Conservation (phyloP, 2,329 filamentous ascomycete species). For the Trichoderma endophyticum region DNA sequence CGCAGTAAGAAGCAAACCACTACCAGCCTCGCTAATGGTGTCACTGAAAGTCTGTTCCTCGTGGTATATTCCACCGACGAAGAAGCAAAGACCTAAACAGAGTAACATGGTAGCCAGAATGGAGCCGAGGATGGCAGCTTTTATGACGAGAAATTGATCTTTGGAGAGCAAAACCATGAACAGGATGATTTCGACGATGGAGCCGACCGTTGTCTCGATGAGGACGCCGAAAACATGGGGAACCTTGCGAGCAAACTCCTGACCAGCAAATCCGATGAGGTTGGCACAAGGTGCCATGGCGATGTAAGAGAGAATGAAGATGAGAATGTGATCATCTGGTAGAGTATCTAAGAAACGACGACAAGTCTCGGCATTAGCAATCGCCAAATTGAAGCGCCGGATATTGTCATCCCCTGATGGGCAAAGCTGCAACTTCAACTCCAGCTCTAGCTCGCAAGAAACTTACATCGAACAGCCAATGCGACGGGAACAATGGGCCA, state of each 20-base stretch:
- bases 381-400: not conserved
- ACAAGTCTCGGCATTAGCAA: slow-evolving; percentile 23
- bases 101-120: slow-evolving; percentile 79
- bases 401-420: not conserved
- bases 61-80: slow-evolving; percentile 67
- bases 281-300: slow-evolving; percentile 50
- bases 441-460: slow-evolving; percentile 28
- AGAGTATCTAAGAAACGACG: slow-evolving; percentile 23
- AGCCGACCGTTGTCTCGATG: slow-evolving; percentile 53
- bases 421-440: slow-evolving; percentile 26
- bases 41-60: slow-evolving; percentile 70
- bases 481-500: slow-evolving; percentile 49
- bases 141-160: slow-evolving; percentile 65
- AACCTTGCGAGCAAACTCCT: slow-evolving; percentile 59
- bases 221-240: slow-evolving; percentile 59
- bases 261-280: slow-evolving; percentile 44
- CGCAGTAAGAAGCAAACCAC: slow-evolving; percentile 37
- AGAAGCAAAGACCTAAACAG: slow-evolving; percentile 77
- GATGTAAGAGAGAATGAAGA: slow-evolving; percentile 46
- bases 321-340: slow-evolving; percentile 33
- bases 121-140: slow-evolving; percentile 79
- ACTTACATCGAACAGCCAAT: slow-evolving; percentile 26
- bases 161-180: slow-evolving; percentile 70
- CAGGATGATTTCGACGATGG: slow-evolving; percentile 74
- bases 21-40: slow-evolving; percentile 75